Evolutionary conservation across 495 filamentous ascomycete genomes (phyloP).

Genomic region (Aspergillus leporis): DNA sequence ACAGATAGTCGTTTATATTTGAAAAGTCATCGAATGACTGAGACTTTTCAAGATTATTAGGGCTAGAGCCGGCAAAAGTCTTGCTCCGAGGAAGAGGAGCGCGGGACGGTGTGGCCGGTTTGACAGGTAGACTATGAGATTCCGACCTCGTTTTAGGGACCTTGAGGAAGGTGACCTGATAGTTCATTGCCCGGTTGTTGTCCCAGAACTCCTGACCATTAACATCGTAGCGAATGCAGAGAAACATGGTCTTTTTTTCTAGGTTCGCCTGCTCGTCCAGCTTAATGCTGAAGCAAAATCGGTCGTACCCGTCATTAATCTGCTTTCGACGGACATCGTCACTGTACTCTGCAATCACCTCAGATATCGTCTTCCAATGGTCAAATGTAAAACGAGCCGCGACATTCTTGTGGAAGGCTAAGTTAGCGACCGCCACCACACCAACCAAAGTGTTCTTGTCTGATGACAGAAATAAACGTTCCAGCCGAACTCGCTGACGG

Average conservation of each 20-base stretch:
- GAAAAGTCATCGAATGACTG: conserved; percentile 70
- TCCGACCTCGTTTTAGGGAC: conserved; percentile 61
- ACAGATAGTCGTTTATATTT: conserved; percentile 54
- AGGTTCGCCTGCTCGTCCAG: conserved; percentile 86
- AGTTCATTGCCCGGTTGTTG: conserved; percentile 84
- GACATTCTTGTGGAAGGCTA: conserved; percentile 87
- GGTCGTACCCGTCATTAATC: conserved; percentile 68
- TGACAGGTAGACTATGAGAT: conserved; percentile 47
- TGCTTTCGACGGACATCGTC: conserved; percentile 72
- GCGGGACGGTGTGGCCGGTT: conserved; percentile 47
- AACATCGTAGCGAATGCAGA: conserved; percentile 88
- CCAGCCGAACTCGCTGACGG: conserved; percentile 68
- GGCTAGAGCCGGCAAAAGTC: conserved; percentile 42
- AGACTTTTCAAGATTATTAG: conserved; percentile 63
- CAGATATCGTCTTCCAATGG: conserved; percentile 97
- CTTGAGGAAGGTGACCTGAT: conserved; percentile 88
- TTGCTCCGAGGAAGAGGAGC: conserved; percentile 77
- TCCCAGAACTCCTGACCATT: conserved; percentile 92
- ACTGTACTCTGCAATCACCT: conserved; percentile 85
- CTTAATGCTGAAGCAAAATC: conserved; percentile 93
- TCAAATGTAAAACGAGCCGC: conserved; percentile 92
- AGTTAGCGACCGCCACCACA: conserved; percentile 78
- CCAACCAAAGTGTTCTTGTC: conserved; percentile 87
- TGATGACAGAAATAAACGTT: conserved; percentile 78
- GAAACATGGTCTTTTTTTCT: conserved; percentile 83